Conservation (phyloP, 176 grass and related monocot species). For the Poa annua region DNA sequence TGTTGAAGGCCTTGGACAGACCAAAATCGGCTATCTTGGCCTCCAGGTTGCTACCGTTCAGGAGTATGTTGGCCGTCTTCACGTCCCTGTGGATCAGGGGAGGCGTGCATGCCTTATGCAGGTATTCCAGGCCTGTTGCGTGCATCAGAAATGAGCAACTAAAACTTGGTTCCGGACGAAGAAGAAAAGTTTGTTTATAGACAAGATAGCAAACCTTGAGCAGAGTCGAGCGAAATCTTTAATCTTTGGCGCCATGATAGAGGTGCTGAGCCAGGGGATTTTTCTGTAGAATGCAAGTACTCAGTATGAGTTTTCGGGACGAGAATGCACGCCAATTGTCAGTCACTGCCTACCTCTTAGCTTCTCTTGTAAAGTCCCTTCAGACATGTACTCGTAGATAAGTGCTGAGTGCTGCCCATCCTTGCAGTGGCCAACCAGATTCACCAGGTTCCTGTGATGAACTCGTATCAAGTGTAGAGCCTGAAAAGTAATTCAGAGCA, state of each 20-base stretch:
- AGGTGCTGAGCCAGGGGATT: conserved; percentile 22
- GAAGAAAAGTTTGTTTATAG: not conserved
- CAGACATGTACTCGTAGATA: conserved; percentile 62
- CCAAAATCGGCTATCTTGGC: conserved; percentile 71
- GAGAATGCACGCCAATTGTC: not conserved
- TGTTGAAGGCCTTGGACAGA: conserved; percentile 54
- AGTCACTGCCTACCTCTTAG: conserved; percentile 50
- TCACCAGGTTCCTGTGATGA: conserved; percentile 67
- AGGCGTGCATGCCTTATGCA: conserved; percentile 54
- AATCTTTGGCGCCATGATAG: conserved; percentile 50
- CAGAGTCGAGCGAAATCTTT: conserved; percentile 57
- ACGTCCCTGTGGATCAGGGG: conserved; percentile 59
- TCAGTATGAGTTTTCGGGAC: not conserved
- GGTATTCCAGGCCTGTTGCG: conserved; percentile 53
- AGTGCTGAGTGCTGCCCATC: conserved; percentile 50
- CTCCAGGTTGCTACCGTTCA: conserved; percentile 46
- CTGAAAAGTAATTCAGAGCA: conserved; percentile 41
- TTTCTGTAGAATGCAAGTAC: conserved; percentile 25
- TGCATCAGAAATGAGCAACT: not conserved
- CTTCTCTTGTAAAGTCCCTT: conserved; percentile 50
- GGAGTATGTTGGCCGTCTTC: conserved; percentile 62
- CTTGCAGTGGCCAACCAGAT: conserved; percentile 65
- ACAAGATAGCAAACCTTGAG: conserved; percentile 47
- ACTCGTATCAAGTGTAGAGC: conserved; percentile 50
- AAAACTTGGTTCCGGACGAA: not conserved